Evolutionary conservation across 2,329 filamentous ascomycete species (phyloP).

Genomic region (Alternaria sp.): DNA sequence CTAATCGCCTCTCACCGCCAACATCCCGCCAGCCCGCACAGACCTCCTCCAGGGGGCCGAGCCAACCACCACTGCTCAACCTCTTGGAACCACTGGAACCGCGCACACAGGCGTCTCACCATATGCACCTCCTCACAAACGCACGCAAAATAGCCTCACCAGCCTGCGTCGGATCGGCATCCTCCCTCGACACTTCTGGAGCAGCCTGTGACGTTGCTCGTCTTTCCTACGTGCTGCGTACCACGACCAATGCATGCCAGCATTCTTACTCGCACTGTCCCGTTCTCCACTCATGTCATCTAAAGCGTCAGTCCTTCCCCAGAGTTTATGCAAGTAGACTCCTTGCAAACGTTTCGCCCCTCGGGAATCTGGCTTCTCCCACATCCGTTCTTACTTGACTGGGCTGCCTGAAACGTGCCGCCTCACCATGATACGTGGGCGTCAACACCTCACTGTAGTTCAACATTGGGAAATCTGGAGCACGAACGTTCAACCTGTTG

Average conservation of each 20-base stretch:
- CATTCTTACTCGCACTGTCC: constrained; percentile 14
- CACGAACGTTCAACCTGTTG: background rate
- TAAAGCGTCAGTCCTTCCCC: constrained; percentile 14
- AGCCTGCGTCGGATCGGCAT: constrained; percentile 8
- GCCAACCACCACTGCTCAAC: constrained; percentile 26
- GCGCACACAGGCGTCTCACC: constrained; percentile 26
- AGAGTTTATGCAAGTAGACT: constrained; percentile 5
- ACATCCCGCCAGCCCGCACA: constrained; percentile 29
- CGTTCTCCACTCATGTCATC: constrained; percentile 13
- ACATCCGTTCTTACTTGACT: constrained; percentile 9
- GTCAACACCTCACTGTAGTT: background rate
- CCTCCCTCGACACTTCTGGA: constrained; percentile 3
- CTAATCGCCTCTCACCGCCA: constrained; percentile 36
- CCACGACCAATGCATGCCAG: constrained; percentile 14
- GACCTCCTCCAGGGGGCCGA: constrained; percentile 18
- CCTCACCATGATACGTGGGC: constrained; percentile 3
- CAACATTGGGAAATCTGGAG: background rate
- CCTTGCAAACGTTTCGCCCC: constrained; percentile 16
- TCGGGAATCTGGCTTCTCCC: constrained; percentile 8
- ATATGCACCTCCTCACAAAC: constrained; percentile 25
- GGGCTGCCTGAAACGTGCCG: constrained; percentile 1
- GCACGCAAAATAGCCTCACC: constrained; percentile 16
- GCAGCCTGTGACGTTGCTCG: constrained; percentile 16
- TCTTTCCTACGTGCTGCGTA: constrained; percentile 12
- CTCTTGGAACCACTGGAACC: constrained; percentile 22